These are phyloP conservation scores for Berkeleyomyces basicola DNA, from an alignment of 2,329 filamentous ascomycete genomes.

Conservation along the genomic window DNA sequence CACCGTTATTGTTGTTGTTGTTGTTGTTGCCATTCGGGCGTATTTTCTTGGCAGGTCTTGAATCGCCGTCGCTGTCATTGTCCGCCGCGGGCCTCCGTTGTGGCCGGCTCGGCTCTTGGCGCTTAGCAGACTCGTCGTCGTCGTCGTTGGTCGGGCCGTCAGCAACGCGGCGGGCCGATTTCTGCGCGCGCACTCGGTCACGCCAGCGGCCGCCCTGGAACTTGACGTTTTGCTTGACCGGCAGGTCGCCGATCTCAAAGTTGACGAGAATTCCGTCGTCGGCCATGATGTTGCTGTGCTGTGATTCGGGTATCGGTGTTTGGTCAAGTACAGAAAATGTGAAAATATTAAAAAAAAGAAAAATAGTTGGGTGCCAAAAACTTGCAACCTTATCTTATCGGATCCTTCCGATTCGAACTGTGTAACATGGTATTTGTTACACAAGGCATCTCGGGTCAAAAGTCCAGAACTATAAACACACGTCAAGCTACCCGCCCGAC, in stretches of 20 bases:
- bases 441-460: not conserved
- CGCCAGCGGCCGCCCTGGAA: conserved; percentile 91
- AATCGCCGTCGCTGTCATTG: conserved; percentile 8
- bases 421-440: not conserved
- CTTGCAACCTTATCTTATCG: not conserved
- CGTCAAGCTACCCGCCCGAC: no score
- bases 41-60: conserved; percentile 18
- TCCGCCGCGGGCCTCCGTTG: conserved; percentile 15
- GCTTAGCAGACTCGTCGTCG: conserved; percentile 17
- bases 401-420: not conserved
- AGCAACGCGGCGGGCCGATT: conserved; percentile 1
- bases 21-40: conserved; percentile 15
- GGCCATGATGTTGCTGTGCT: conserved; percentile 45
- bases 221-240: conserved; percentile 42
- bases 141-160: conserved; percentile 14
- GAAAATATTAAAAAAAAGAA: not conserved
- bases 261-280: conserved; percentile 94
- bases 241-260: conserved; percentile 58
- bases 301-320: not conserved
- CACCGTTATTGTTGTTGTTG: not conserved
- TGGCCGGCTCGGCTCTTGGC: conserved; percentile 24
- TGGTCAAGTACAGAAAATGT: no score
- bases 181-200: conserved; percentile 42
- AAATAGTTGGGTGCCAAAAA: not conserved
- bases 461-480: not conserved